These are phyloP conservation scores for Tulasnella sp. DNA, from an alignment of 768 basidiomycete species.

Conservation along the genomic window DNA sequence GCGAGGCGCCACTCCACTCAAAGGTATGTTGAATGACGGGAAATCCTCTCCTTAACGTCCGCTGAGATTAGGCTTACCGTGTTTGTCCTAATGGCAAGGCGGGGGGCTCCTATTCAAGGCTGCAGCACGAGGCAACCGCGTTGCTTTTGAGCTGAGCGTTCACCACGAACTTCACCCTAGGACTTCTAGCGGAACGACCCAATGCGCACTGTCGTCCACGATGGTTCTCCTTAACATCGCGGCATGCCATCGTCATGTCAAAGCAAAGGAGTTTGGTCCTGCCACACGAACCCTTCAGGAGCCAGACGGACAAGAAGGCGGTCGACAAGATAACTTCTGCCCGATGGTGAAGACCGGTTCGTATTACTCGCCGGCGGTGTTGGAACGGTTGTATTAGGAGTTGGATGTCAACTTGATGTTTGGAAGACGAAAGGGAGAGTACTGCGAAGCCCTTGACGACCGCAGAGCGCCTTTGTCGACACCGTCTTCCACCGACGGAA, in stretches of 20 bases:
- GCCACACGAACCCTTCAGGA: background rate
- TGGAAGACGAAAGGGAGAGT: background rate
- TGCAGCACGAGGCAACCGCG: background rate
- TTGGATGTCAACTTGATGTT: background rate
- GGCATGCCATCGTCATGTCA: background rate
- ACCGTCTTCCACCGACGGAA: background rate
- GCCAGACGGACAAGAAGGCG: background rate
- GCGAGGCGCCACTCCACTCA: background rate
- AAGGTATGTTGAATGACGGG: background rate
- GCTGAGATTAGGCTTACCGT: background rate
- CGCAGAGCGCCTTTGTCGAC: background rate
- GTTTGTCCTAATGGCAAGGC: background rate
- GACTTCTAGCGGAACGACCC: background rate
- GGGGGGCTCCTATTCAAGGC: background rate
- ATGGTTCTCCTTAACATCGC: background rate
- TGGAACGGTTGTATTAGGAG: background rate
- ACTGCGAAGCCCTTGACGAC: background rate
- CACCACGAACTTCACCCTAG: background rate
- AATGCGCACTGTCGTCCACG: background rate
- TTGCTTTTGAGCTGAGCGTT: background rate
- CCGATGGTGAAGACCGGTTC: background rate
- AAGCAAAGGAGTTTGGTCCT: too few species aligned
- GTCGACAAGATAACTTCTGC: background rate
- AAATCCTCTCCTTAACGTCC: background rate
- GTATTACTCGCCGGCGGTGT: background rate